Percentiles rank a stretch among this genome's conserved stretches.
These are phyloP conservation scores for Trametes pubescens DNA, from an alignment of 1,284 basidiomycete species.

Conservation along the genomic window DNA sequence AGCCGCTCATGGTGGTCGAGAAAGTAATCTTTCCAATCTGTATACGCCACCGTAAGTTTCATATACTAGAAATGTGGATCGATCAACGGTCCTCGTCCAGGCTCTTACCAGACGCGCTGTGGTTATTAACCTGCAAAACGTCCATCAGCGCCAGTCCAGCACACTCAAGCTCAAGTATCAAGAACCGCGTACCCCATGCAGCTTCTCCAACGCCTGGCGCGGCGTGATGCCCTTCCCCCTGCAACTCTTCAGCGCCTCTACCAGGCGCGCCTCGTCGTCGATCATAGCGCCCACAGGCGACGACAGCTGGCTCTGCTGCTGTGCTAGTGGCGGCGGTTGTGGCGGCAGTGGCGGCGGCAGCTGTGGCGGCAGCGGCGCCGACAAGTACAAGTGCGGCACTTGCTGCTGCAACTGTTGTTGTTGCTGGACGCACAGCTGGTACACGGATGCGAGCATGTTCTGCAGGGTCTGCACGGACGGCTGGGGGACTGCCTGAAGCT, in stretches of 20 bases:
- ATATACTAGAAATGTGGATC: too few relatives aligned
- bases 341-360: not conserved
- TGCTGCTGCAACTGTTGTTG: not conserved
- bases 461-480: not conserved
- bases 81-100: not conserved
- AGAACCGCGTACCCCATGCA: conserved; percentile 11
- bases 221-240: not conserved
- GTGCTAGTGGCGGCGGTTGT: not conserved
- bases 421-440: not conserved
- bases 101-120: conserved; percentile 19
- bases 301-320: not conserved
- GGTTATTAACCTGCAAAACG: conserved; percentile 17
- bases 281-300: not conserved
- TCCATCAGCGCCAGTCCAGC: not conserved
- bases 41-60: too few relatives aligned
- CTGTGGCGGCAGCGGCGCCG: not conserved
- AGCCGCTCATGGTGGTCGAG: conserved; percentile 20
- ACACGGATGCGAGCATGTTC: not conserved
- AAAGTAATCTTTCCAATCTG: conserved; percentile 28
- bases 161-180: too few relatives aligned
- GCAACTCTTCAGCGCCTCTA: conserved; percentile 11
- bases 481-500: not conserved
- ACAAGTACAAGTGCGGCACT: not conserved
- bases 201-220: conserved; percentile 16
- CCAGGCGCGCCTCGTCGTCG: conserved; percentile 17